These are phyloP conservation scores for Stentor roeselii DNA, from an alignment of 73 alveolate genomes.

Conservation along the genomic window DNA sequence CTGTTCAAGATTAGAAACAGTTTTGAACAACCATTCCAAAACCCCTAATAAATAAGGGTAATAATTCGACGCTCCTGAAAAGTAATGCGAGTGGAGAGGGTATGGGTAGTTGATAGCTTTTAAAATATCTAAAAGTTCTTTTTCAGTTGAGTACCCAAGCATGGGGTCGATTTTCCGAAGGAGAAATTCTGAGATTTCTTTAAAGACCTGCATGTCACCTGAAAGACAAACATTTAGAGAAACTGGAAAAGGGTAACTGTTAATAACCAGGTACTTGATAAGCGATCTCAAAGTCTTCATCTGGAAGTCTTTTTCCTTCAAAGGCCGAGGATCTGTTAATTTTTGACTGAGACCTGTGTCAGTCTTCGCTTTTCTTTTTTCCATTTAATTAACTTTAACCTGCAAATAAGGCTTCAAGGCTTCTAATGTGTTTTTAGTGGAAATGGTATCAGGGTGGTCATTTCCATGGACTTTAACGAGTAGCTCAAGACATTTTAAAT, in stretches of 20 bases:
- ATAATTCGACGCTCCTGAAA: neutral
- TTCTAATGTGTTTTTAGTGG: too few relatives aligned
- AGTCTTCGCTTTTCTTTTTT: neutral
- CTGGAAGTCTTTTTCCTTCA: slow-evolving; percentile 11
- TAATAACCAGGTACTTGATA: neutral
- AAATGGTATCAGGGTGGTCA: too few relatives aligned
- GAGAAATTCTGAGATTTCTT: neutral
- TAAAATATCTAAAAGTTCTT: slow-evolving; percentile 15
- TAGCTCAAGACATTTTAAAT: too few relatives aligned
- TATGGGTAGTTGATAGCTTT: neutral
- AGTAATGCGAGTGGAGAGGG: neutral
- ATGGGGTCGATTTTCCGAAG: neutral
- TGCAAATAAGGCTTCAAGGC: too few relatives aligned
- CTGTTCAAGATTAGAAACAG: neutral
- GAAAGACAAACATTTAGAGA: neutral
- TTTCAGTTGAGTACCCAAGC: neutral
- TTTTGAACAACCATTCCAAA: neutral
- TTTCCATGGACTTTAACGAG: too few relatives aligned
- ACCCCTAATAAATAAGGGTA: neutral
- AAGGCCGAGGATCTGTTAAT: slow-evolving; percentile 5
- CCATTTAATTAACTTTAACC: too few relatives aligned
- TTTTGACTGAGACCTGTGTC: slow-evolving; percentile 1
- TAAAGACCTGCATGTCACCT: neutral
- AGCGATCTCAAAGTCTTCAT: neutral
- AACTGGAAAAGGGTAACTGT: neutral